Percentiles rank a stretch among this genome's conserved stretches.
Evolutionary conservation across 352 stramenopile species (phyloP).

Genomic region (Elongisporangium prolatum): DNA sequence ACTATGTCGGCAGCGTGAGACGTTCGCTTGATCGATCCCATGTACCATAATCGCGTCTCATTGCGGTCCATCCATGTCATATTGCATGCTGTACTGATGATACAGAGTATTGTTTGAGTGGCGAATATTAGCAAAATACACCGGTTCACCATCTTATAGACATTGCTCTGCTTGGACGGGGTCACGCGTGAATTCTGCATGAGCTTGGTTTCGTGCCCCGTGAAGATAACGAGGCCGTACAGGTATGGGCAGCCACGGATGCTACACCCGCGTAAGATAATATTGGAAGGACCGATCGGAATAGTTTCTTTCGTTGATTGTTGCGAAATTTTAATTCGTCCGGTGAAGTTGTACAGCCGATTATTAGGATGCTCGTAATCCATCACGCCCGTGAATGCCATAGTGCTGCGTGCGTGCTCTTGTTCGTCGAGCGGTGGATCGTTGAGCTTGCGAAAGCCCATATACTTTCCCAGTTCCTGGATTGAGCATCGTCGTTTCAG

Average conservation of each 20-base stretch:
- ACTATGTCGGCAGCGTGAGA: slow-evolving; percentile 41
- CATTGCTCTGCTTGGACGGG: slow-evolving; percentile 69
- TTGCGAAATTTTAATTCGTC: slow-evolving; percentile 31
- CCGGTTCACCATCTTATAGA: slow-evolving; percentile 65
- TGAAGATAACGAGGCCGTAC: slow-evolving; percentile 86
- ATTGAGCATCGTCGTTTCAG: slow-evolving; percentile 79
- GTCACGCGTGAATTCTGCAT: slow-evolving; percentile 69
- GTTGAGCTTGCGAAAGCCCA: slow-evolving; percentile 58
- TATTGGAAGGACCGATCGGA: slow-evolving; percentile 57
- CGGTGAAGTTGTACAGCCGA: slow-evolving; percentile 66
- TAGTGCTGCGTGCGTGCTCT: slow-evolving; percentile 31
- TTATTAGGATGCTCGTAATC: slow-evolving; percentile 82
- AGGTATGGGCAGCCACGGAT: slow-evolving; percentile 54
- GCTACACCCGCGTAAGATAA: slow-evolving; percentile 83
- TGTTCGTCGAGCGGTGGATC: slow-evolving; percentile 33
- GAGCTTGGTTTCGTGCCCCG: slow-evolving; percentile 86
- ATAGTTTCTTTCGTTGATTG: slow-evolving; percentile 21
- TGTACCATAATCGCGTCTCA: slow-evolving; percentile 41
- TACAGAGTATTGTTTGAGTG: slow-evolving; percentile 50
- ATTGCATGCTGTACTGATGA: slow-evolving; percentile 63
- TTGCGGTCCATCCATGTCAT: slow-evolving; percentile 39
- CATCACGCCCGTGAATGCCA: slow-evolving; percentile 34
- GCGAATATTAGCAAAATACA: slow-evolving; percentile 70
- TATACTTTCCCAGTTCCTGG: slow-evolving; percentile 43
- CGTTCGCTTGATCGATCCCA: slow-evolving; percentile 15